Evolutionary conservation across 148 eudicot genomes (phyloP), one percentile per base, ranked within the genome.

Genomic region (Gaultheria prostrata): DNA sequence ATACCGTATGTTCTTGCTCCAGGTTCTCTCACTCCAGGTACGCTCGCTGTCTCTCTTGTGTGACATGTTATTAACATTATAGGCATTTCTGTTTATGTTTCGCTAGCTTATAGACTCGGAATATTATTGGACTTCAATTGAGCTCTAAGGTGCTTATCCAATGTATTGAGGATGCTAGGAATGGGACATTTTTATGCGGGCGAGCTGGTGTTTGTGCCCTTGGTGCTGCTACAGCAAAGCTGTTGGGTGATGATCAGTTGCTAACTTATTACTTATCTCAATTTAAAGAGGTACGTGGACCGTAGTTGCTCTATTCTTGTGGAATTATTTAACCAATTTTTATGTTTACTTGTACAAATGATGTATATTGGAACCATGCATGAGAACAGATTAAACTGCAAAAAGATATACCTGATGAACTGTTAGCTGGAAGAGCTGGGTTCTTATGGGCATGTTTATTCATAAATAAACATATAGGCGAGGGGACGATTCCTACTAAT

Each of bases 201-300:
- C 86, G 90, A 74, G 89, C 90, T 77, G 95, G 97, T 43, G 89
- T 93, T n/a, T 91, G 88, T 89, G 93, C 97, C 49, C 88, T 94
- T 77, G 95, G 94, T 82, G 95, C 94, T 82, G 92, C 86, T 83
- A 86, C 83, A 51, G 93, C 95, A 30, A 93, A 92, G 73, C 74
- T 86, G 78, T 48, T 85, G 78, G 93, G 87, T 6, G 84, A 94
- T 74, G 85, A 77, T 46, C 77, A 87, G 84, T 82, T 89, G 86
- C 80, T 89, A 26, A 49, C 77, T 39, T 84, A 88, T 81, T 88
- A 90, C 79, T 78, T 92, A 35, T 35, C 90, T 79, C 87, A 92
- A 69, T 93, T 93, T 83, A 89, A 85, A 82, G 82, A 90, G 92
- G 95, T 92, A 79, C 11, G 67, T 69, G 8, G 21, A 17, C 12